Evolutionary conservation across 2,329 filamentous ascomycete species (phyloP).

Genomic region (Trichophaea hybrida): DNA sequence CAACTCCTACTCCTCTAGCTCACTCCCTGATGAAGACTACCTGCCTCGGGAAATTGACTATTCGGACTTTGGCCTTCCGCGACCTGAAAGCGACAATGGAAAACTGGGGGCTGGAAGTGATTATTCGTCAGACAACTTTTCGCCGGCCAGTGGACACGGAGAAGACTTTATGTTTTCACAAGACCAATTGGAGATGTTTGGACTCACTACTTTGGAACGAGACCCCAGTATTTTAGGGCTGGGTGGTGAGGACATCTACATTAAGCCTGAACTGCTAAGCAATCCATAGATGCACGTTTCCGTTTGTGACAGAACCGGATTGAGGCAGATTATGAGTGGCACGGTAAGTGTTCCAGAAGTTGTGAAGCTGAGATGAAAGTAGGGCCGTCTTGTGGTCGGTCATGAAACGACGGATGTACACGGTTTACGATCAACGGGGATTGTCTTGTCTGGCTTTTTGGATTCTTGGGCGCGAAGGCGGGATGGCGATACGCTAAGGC

Average conservation of each 20-base stretch:
- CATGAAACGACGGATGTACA: neutral
- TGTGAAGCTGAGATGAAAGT: neutral
- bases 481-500: neutral
- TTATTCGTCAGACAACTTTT: slow-evolving; percentile 16
- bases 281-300: neutral
- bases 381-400: neutral
- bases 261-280: slow-evolving; percentile 21
- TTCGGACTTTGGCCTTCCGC: neutral
- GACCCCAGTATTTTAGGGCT: slow-evolving; percentile 21
- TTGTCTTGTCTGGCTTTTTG: neutral
- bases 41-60: slow-evolving; percentile 1
- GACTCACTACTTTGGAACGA: slow-evolving; percentile 21
- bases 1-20: slow-evolving; percentile 13
- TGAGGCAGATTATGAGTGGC: neutral
- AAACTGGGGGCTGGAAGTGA: neutral
- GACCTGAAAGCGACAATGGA: neutral
- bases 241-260: slow-evolving; percentile 16
- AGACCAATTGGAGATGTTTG: slow-evolving; percentile 17
- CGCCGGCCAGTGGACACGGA: slow-evolving; percentile 4
- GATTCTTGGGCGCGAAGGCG: neutral
- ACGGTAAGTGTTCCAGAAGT: neutral
- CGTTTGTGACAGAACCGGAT: neutral
- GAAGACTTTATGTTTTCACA: slow-evolving; percentile 19
- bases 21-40: slow-evolving; percentile 8
- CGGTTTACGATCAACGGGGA: neutral